Evolutionary conservation across 345 rosid species (phyloP).

Genomic region (Rhizophora mangle): DNA sequence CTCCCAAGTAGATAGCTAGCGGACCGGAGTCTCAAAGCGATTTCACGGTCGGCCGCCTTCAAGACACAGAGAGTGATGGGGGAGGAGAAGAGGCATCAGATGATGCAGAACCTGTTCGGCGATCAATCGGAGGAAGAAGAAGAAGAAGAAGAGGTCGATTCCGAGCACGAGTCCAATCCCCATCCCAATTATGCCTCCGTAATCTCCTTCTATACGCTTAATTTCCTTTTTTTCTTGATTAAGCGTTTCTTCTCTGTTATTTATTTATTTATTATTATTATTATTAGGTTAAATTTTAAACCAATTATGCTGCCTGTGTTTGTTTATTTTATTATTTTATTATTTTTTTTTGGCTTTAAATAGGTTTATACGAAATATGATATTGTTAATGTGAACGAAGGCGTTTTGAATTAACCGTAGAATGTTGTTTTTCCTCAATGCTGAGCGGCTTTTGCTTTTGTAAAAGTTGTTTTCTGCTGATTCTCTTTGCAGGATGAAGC

Average conservation of each 20-base stretch:
- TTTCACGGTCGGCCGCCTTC: not conserved
- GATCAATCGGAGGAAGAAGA: conserved; percentile 63
- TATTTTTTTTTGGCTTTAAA: no score
- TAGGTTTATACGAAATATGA: no score
- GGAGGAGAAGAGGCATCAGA: conserved; percentile 81
- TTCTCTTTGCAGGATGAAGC: conserved; percentile 63
- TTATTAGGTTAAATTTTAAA: no score
- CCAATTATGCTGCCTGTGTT: no score
- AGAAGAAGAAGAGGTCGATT: conserved; percentile 80
- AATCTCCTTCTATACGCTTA: conserved; percentile 12
- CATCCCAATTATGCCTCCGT: conserved; percentile 84
- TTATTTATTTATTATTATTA: no score
- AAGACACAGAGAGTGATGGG: conserved; percentile 37
- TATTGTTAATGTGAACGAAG: no score
- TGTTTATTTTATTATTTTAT: no score
- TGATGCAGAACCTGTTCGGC: conserved; percentile 98
- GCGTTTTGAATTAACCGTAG: no score
- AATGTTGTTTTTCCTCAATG: no score
- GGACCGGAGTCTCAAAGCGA: no score
- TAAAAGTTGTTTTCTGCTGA: not conserved
- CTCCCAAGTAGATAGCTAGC: no score
- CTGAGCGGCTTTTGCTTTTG: not conserved
- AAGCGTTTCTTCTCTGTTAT: no score
- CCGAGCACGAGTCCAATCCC: conserved; percentile 96
- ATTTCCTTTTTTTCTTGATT: not conserved